Conservation (phyloP, 2,329 filamentous ascomycete genomes). For the Aspergillus intermedius region DNA sequence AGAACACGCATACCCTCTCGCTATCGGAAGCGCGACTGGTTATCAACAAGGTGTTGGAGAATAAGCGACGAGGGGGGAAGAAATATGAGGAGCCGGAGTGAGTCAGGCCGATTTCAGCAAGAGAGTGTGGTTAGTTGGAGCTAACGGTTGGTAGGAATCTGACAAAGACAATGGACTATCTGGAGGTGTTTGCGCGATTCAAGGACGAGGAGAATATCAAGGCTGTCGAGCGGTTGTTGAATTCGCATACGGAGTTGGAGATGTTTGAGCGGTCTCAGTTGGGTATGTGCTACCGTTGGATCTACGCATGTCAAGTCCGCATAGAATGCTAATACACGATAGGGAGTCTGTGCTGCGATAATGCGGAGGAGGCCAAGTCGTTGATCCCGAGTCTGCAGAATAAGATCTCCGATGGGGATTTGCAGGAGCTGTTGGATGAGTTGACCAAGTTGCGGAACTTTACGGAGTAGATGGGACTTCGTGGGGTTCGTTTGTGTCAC, state of each 20-base stretch:
- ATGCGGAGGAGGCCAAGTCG: slow-evolving; percentile 91
- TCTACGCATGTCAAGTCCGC: not conserved
- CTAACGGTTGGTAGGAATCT: slow-evolving; percentile 49
- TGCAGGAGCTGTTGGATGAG: slow-evolving; percentile 84
- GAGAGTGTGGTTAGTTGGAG: not conserved
- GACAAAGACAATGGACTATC: slow-evolving; percentile 81
- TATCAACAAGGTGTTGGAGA: slow-evolving; percentile 79
- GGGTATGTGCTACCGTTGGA: slow-evolving; percentile 48
- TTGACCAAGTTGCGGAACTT: slow-evolving; percentile 68
- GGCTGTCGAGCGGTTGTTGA: slow-evolving; percentile 82
- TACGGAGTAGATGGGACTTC: slow-evolving; percentile 27
- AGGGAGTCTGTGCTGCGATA: slow-evolving; percentile 90
- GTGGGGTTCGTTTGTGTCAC: slow-evolving; percentile 2
- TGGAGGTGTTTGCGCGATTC: slow-evolving; percentile 91
- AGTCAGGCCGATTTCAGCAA: slow-evolving; percentile 26
- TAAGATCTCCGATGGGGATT: slow-evolving; percentile 84
- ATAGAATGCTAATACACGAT: slow-evolving; percentile 6
- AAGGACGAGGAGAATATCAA: slow-evolving; percentile 92
- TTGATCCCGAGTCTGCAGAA: slow-evolving; percentile 81
- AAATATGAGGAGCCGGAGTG: slow-evolving; percentile 80
- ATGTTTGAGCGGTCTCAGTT: slow-evolving; percentile 92
- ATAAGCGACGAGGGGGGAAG: slow-evolving; percentile 71
- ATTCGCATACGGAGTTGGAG: slow-evolving; percentile 67
- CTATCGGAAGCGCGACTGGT: slow-evolving; percentile 87
- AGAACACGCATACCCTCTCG: slow-evolving; percentile 83